Evolutionary conservation across 768 basidiomycete genomes (phyloP).

Genomic region (Tephrocybe sp.): DNA sequence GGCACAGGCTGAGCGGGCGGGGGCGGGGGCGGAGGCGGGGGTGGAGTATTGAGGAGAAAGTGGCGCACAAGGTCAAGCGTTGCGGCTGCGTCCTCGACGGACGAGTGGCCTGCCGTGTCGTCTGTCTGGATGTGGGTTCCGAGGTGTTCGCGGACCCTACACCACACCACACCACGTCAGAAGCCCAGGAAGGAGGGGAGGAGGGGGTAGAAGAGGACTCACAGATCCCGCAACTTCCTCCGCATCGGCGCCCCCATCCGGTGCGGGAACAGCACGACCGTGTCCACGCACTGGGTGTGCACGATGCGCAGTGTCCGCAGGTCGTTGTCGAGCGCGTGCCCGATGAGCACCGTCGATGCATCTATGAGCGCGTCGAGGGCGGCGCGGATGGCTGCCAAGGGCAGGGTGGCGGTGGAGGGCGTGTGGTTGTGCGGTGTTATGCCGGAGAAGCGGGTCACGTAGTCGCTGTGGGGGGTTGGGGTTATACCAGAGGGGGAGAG

Average conservation of each 20-base stretch:
- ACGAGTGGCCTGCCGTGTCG: slow-evolving; percentile 81
- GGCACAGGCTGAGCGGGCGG: no score
- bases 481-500: neutral
- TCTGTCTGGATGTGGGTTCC: slow-evolving; percentile 82
- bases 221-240: slow-evolving; percentile 83
- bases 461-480: slow-evolving; percentile 56
- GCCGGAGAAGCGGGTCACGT: slow-evolving; percentile 90
- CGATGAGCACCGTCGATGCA: slow-evolving; percentile 82
- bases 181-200: neutral
- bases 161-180: neutral
- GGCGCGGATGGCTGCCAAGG: slow-evolving; percentile 64
- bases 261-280: slow-evolving; percentile 86
- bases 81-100: slow-evolving; percentile 85
- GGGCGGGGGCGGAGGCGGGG: slow-evolving; percentile 33
- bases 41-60: slow-evolving; percentile 67
- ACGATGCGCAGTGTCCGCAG: slow-evolving; percentile 86
- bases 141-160: slow-evolving; percentile 82
- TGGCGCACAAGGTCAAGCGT: slow-evolving; percentile 88
- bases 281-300: slow-evolving; percentile 86
- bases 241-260: slow-evolving; percentile 70
- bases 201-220: slow-evolving; percentile 15
- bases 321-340: slow-evolving; percentile 93
- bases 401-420: slow-evolving; percentile 64
- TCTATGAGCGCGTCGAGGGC: slow-evolving; percentile 74
- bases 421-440: slow-evolving; percentile 59